Conservation (phyloP, 164 flowering plant genomes). For the Annona squamosa region DNA sequence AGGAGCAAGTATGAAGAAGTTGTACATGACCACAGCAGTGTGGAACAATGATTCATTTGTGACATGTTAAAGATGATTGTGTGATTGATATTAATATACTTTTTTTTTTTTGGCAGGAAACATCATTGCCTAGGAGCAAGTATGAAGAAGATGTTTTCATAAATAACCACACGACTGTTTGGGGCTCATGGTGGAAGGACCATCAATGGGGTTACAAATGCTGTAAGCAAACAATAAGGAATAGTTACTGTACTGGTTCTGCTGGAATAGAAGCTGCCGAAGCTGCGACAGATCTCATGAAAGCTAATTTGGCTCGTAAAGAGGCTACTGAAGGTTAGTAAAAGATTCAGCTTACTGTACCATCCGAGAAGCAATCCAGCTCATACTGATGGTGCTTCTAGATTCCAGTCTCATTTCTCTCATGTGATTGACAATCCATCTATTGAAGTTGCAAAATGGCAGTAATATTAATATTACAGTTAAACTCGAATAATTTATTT, state of each 20-base stretch:
- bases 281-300: conserved; percentile 65
- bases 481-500: too few relatives aligned
- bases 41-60: too few relatives aligned
- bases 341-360: not conserved
- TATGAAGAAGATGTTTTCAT: conserved; percentile 82
- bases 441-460: too few relatives aligned
- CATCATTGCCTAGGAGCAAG: conserved; percentile 65
- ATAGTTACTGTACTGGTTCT: conserved; percentile 83
- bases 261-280: conserved; percentile 86
- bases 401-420: too few relatives aligned
- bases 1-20: too few relatives aligned
- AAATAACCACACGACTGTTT: conserved; percentile 78
- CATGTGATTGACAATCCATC: too few relatives aligned
- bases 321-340: conserved; percentile 60
- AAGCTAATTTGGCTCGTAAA: conserved; percentile 69
- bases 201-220: conserved; percentile 96
- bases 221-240: conserved; percentile 66
- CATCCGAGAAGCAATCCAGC: too few relatives aligned
- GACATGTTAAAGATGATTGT: too few relatives aligned
- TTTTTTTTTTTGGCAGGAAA: conserved; percentile 34
- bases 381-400: too few relatives aligned
- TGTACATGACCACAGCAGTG: too few relatives aligned
- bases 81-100: too few relatives aligned
- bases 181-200: conserved; percentile 99
- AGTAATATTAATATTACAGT: too few relatives aligned